These are phyloP conservation scores for Umbilicus rupestris DNA, from an alignment of 164 flowering plant species.

Conservation along the genomic window DNA sequence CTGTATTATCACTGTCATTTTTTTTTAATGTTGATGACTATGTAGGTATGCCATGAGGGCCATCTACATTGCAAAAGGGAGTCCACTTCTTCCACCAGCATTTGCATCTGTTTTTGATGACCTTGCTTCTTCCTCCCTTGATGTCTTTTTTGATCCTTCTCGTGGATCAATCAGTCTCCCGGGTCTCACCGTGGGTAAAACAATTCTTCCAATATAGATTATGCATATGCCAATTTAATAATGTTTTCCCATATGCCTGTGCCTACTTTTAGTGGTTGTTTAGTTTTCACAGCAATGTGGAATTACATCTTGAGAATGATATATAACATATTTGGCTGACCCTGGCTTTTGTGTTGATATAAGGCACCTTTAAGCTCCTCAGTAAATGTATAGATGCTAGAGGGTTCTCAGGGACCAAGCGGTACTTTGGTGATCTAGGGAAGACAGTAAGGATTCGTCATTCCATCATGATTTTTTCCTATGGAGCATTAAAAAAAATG, in stretches of 20 bases:
- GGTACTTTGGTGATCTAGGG: conserved; percentile 87
- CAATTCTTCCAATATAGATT: conserved; percentile 5
- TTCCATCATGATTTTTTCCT: not conserved
- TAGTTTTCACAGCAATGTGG: not conserved
- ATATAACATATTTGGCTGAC: not conserved
- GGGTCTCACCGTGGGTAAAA: conserved; percentile 76
- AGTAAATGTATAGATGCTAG: conserved; percentile 66
- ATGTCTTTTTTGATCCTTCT: conserved; percentile 93
- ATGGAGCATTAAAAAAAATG: not conserved
- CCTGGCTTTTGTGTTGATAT: conserved; percentile 9
- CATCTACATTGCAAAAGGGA: conserved; percentile 91
- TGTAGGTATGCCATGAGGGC: conserved; percentile 93
- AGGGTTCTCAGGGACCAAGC: conserved; percentile 87
- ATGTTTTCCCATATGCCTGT: not conserved
- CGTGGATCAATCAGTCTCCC: conserved; percentile 59
- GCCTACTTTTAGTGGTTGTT: not conserved
- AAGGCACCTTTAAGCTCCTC: conserved; percentile 81
- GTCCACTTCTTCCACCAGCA: conserved; percentile 84
- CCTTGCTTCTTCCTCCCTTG: conserved; percentile 89
- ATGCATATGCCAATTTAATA: not conserved
- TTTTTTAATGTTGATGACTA: conserved; percentile 5
- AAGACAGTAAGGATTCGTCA: conserved; percentile 55
- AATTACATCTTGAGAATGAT: not conserved
- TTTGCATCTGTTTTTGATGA: conserved; percentile 95
- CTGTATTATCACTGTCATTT: not conserved